Percentiles rank a stretch among this genome's conserved stretches.
Evolutionary conservation across 192 early-diverging fungal genomes (phyloP).

Genomic region (Coemansia pectinata): DNA sequence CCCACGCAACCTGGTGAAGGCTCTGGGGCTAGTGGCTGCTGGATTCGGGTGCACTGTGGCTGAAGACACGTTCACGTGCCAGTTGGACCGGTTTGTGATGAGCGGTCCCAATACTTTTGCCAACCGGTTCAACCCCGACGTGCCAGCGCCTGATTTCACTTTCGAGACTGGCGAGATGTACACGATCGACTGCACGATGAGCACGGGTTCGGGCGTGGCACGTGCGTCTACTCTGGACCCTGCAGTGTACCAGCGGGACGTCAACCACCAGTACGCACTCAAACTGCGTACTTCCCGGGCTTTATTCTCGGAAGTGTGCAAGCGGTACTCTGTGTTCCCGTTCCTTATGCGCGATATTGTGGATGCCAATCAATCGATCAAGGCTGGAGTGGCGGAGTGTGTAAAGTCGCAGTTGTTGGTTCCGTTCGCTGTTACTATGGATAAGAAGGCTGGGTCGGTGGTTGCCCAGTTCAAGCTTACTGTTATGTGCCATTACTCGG

Average conservation of each 20-base stretch:
- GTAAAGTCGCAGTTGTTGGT: slow-evolving; percentile 64
- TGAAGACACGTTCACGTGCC: slow-evolving; percentile 64
- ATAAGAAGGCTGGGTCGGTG: slow-evolving; percentile 51
- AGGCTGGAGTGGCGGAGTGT: slow-evolving; percentile 71
- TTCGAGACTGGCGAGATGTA: slow-evolving; percentile 74
- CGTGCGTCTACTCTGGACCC: slow-evolving; percentile 59
- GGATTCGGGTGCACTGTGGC: slow-evolving; percentile 71
- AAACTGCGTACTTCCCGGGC: slow-evolving; percentile 63
- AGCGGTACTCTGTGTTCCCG: slow-evolving; percentile 71
- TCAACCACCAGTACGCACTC: slow-evolving; percentile 69
- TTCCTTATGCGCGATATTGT: slow-evolving; percentile 62
- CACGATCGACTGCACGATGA: slow-evolving; percentile 69
- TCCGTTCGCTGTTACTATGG: slow-evolving; percentile 63
- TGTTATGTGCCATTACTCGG: slow-evolving; percentile 61
- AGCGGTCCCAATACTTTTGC: slow-evolving; percentile 63
- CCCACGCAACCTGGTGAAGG: slow-evolving; percentile 60
- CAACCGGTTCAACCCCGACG: slow-evolving; percentile 62
- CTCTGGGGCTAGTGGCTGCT: slow-evolving; percentile 57
- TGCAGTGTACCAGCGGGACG: slow-evolving; percentile 71
- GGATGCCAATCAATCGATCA: slow-evolving; percentile 28
- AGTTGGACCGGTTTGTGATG: slow-evolving; percentile 75
- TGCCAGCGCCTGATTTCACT: slow-evolving; percentile 63
- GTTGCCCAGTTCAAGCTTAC: slow-evolving; percentile 80
- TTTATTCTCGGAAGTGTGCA: slow-evolving; percentile 64
- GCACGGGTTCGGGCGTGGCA: slow-evolving; percentile 62